Evolutionary conservation across 2,329 filamentous ascomycete genomes (phyloP), one percentile per base, ranked within the genome.

Genomic region (Eutypa lata): DNA sequence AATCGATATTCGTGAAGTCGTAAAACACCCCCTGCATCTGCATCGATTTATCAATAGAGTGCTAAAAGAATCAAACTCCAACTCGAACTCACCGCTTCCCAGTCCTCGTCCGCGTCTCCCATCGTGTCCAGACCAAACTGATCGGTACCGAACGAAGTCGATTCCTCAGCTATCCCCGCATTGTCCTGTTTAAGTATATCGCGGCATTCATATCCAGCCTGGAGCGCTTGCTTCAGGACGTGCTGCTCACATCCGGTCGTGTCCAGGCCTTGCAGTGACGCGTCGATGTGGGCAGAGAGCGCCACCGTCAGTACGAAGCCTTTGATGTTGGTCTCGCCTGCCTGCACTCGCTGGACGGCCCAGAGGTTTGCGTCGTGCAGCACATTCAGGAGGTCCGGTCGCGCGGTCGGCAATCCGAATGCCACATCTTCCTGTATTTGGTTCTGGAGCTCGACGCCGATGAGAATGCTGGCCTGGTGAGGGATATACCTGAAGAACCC

Each of bases 291-390:
- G 0, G 72, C 69, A 5, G 58, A 58, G 1, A 79, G 58, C 13
- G 75, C 58, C 8, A 61, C 62, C 1, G 67, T 55, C 13, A 82
- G 69, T 18, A 84, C 47, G 40, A 76, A 76, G 0, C 77, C 76
- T 56, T 83, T 84, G 19, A 78, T 65, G 51, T 83, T 84, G 0
- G 79, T 82, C 63, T 83, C 79, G 2, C 79, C 81, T 0, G 69
- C 70, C 45, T 71, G 57, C n/a, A 83, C 68, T 8, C 65, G 68
- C 6, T 59, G 56, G 44, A 77, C 60, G 1, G 60, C 60, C 74
- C 75, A 81, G 0, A 48, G 47, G 37, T 68, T 72, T 0, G 71
- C 66, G 11, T 80, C 73, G 0, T 73, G 61, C 4, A 83, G 22
- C 1, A 75, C 67, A 2, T 62, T 61, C 0, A 79, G 50, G 1